A percentile compares a stretch with the other conserved stretches of the same genome.
These are phyloP conservation scores for Triangularia setosa DNA, from an alignment of 2,329 filamentous ascomycete genomes.

Conservation along the genomic window DNA sequence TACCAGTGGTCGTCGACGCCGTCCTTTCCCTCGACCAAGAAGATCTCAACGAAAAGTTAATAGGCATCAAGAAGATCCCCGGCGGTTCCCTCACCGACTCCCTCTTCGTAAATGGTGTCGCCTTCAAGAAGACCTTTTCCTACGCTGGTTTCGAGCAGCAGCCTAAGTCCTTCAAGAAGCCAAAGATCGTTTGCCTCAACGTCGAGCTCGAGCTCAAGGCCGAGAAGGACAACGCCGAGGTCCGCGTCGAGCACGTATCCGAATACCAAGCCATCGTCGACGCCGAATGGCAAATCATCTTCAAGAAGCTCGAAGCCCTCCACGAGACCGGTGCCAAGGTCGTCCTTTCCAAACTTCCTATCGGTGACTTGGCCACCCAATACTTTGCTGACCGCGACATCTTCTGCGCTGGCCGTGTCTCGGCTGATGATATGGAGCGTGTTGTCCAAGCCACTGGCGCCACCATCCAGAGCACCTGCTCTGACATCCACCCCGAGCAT, in stretches of 20 bases:
- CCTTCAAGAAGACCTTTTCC: slow-evolving; percentile 99
- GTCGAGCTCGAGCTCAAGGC: slow-evolving; percentile 98
- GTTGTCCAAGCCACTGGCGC: slow-evolving; percentile 93
- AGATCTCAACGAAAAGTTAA: slow-evolving; percentile 95
- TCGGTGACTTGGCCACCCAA: slow-evolving; percentile 95
- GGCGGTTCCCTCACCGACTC: slow-evolving; percentile 95
- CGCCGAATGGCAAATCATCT: slow-evolving; percentile 99
- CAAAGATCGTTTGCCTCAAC: slow-evolving; percentile 95
- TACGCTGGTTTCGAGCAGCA: slow-evolving; percentile 99
- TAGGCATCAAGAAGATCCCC: slow-evolving; percentile 97
- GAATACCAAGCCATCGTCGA: slow-evolving; percentile 99
- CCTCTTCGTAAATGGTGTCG: slow-evolving; percentile 94
- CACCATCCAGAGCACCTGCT: slow-evolving; percentile 91
- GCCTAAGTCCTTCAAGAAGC: slow-evolving; percentile 89
- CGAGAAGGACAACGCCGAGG: slow-evolving; percentile 98
- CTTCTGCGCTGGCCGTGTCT: slow-evolving; percentile 94
- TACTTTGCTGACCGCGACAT: slow-evolving; percentile 97
- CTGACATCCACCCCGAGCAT: slow-evolving; percentile 84
- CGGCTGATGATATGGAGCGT: slow-evolving; percentile 89
- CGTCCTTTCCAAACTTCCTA: slow-evolving; percentile 92
- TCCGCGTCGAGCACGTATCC: slow-evolving; percentile 94
- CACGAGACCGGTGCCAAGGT: slow-evolving; percentile 95
- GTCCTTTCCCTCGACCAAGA: slow-evolving; percentile 94
- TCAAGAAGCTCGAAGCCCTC: slow-evolving; percentile 95
- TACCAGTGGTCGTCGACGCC: slow-evolving; percentile 89